Conservation (phyloP, 2,329 filamentous ascomycete species). For the Exophiala alcalophila region DNA sequence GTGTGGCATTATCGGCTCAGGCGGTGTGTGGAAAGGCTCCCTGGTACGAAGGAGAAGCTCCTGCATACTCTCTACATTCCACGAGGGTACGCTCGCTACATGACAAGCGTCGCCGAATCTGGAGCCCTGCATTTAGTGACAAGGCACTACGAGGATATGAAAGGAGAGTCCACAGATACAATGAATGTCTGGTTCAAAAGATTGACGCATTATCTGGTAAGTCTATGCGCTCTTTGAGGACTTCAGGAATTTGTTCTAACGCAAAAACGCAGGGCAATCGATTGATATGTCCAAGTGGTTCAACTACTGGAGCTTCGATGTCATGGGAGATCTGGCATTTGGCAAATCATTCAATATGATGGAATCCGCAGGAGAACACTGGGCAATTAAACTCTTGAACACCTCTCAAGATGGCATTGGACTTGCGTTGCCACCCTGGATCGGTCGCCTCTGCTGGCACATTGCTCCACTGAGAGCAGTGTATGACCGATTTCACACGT, state of each 20-base stretch:
- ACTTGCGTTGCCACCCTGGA: background rate
- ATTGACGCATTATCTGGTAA: conserved; percentile 3
- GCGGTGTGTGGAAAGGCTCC: conserved; percentile 1
- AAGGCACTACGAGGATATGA: conserved; percentile 15
- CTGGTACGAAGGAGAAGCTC: conserved; percentile 7
- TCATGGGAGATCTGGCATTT: conserved; percentile 23
- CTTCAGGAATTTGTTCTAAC: conserved; percentile 3
- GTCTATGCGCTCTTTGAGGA: conserved; percentile 1
- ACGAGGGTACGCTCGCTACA: conserved; percentile 11
- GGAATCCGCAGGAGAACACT: conserved; percentile 7
- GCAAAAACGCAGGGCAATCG: conserved; percentile 4
- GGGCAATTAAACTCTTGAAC: conserved; percentile 6
- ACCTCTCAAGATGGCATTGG: background rate
- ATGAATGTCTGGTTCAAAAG: conserved; percentile 2
- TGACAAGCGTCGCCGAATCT: conserved; percentile 12
- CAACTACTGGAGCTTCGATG: conserved; percentile 24
- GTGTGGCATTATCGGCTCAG: conserved; percentile 1
- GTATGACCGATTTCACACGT: conserved; percentile 2
- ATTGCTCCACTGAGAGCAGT: background rate
- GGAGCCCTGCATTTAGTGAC: conserved; percentile 6
- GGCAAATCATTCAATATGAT: conserved; percentile 18
- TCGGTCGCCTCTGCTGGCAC: conserved; percentile 1
- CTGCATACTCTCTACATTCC: conserved; percentile 4
- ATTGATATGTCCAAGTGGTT: conserved; percentile 19
- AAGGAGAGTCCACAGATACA: conserved; percentile 5